Conservation (phyloP, 371 early-diverging fungal species). For the Massospora cicadina region DNA sequence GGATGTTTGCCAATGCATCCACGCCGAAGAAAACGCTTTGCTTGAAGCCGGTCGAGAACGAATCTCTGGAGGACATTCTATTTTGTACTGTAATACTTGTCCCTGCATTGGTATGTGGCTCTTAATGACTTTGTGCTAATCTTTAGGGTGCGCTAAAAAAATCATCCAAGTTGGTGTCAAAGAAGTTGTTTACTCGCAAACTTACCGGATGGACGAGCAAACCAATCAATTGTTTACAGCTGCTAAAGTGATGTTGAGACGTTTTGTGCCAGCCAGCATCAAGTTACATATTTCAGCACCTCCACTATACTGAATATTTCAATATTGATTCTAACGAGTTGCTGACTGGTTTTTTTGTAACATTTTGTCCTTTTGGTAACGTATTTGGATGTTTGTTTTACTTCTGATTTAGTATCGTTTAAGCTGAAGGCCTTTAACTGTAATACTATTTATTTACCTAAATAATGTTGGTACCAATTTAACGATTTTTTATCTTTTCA, state of each 20-base stretch:
- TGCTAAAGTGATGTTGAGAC: constrained; percentile 60
- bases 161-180: constrained; percentile 86
- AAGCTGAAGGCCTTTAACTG: too few relatives aligned
- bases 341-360: too few relatives aligned
- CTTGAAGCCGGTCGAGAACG: constrained; percentile 84
- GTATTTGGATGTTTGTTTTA: too few relatives aligned
- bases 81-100: constrained; percentile 85
- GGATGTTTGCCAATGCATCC: constrained; percentile 89
- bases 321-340: too few relatives aligned
- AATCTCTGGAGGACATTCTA: constrained; percentile 38
- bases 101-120: constrained; percentile 45
- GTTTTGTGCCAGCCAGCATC: constrained; percentile 47
- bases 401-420: too few relatives aligned
- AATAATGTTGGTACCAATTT: too few relatives aligned
- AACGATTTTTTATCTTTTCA: too few relatives aligned
- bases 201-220: constrained; percentile 80
- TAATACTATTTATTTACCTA: too few relatives aligned
- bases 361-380: too few relatives aligned
- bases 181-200: constrained; percentile 74
- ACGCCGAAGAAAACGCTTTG: constrained; percentile 97
- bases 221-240: constrained; percentile 59
- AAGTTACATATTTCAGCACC: constrained; percentile 15
- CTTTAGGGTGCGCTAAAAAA: constrained; percentile 83
- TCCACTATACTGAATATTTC: too few relatives aligned
- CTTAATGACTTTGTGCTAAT: constrained; percentile 14